A percentile compares a stretch with the other conserved stretches of the same genome.
Evolutionary conservation across 2,329 filamentous ascomycete genomes (phyloP).

Genomic region (Fusarium cicatricum): DNA sequence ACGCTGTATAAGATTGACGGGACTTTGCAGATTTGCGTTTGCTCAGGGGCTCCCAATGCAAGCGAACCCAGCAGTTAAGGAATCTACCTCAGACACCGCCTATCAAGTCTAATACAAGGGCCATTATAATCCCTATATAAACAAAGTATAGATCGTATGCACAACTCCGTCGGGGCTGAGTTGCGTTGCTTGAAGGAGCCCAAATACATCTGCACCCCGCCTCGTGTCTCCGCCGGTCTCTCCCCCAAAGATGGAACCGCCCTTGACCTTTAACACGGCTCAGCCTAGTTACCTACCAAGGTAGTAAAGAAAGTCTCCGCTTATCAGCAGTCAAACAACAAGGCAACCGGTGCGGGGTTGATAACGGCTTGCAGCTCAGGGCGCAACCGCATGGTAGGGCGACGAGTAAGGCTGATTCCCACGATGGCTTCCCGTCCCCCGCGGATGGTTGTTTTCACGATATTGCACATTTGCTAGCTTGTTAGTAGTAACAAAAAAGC

Average conservation of each 20-base stretch:
- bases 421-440: conserved; percentile 7
- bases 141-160: too few species aligned
- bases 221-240: background rate
- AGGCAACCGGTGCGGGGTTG: conserved; percentile 3
- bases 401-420: conserved; percentile 24
- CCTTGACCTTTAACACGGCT: too few species aligned
- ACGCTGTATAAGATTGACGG: too few species aligned
- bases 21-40: background rate
- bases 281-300: too few species aligned
- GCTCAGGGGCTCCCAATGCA: background rate
- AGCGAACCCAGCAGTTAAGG: background rate
- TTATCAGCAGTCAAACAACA: background rate
- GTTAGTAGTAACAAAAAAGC: background rate
- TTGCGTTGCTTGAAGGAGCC: background rate
- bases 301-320: background rate
- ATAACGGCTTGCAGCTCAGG: background rate
- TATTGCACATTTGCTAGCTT: background rate
- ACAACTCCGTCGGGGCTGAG: background rate
- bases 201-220: background rate
- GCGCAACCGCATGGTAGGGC: conserved; percentile 4
- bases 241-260: too few species aligned
- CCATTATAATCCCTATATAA: too few species aligned
- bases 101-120: too few species aligned
- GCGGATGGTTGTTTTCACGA: background rate
- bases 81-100: too few species aligned